A percentile compares a stretch with the other conserved stretches of the same genome.
phyloP scores from a whole-genome alignment of 106 monocot species.

The Xerophyta viscosa region DNA sequence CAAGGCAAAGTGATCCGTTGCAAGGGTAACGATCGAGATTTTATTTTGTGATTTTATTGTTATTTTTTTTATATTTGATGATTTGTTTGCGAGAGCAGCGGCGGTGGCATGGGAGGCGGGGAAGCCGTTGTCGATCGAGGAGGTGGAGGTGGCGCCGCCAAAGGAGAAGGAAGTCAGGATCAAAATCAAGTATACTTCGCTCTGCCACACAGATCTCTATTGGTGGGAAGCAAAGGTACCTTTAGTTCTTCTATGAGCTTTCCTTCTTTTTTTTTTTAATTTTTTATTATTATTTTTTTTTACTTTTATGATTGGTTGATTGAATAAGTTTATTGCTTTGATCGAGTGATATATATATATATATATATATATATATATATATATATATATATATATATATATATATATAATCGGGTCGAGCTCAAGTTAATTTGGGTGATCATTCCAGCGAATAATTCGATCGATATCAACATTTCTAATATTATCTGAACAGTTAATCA shows the following conservation, averaged over 20 bases:
- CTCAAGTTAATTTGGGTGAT: too few relatives aligned
- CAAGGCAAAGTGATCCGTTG: constrained; percentile 16
- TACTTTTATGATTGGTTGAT: background rate
- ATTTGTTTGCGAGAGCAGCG: constrained; percentile 9
- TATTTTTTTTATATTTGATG: background rate
- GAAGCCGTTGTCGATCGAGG: constrained; percentile 42
- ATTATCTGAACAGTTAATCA: too few relatives aligned
- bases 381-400: too few relatives aligned
- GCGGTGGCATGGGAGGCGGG: constrained; percentile 53
- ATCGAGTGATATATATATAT: too few relatives aligned
- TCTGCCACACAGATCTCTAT: constrained; percentile 54
- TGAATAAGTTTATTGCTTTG: background rate
- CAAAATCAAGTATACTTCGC: constrained; percentile 45
- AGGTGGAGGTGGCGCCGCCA: constrained; percentile 52
- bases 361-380: too few relatives aligned
- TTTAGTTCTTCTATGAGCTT: background rate
- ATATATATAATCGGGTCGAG: too few relatives aligned
- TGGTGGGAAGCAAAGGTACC: constrained; percentile 53
- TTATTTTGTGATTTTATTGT: background rate
- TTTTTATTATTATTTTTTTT: background rate
- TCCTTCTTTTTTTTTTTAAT: background rate
- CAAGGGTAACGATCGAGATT: constrained; percentile 8
- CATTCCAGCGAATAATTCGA: too few relatives aligned
- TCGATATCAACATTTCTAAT: too few relatives aligned
- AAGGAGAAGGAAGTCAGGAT: constrained; percentile 38